These are phyloP conservation scores for Dactylellina haptotyla DNA, from an alignment of 2,329 filamentous ascomycete genomes.

Conservation along the genomic window DNA sequence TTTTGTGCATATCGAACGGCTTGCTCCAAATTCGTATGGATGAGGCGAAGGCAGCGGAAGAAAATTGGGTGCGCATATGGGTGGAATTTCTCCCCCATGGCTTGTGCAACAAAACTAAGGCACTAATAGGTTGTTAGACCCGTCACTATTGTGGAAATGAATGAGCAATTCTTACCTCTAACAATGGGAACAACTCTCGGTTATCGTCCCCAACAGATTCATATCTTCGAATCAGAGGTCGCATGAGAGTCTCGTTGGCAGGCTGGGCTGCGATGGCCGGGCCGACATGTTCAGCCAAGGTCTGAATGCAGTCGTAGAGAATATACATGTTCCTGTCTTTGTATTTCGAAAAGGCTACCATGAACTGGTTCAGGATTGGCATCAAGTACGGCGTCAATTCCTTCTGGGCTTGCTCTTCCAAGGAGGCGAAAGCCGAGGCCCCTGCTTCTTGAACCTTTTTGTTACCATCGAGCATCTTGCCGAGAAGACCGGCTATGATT, in stretches of 20 bases:
- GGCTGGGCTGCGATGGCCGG: constrained; percentile 81
- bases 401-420: constrained; percentile 90
- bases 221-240: constrained; percentile 87
- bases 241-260: constrained; percentile 88
- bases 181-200: constrained; percentile 88
- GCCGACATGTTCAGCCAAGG: constrained; percentile 89
- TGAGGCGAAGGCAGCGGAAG: constrained; percentile 85
- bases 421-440: constrained; percentile 92
- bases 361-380: constrained; percentile 91
- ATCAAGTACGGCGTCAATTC: constrained; percentile 84
- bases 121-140: constrained; percentile 64
- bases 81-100: constrained; percentile 81
- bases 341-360: constrained; percentile 90
- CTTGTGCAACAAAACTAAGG: constrained; percentile 89
- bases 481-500: constrained; percentile 95
- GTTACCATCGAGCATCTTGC: constrained; percentile 94
- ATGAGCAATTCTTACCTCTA: constrained; percentile 68
- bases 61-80: constrained; percentile 90
- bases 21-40: constrained; percentile 89
- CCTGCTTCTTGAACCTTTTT: constrained; percentile 98
- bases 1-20: constrained; percentile 76
- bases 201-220: constrained; percentile 87
- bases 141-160: neutral
- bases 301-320: constrained; percentile 97
- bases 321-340: constrained; percentile 99